Percentiles rank a stretch among this genome's conserved stretches.
phyloP scores from a whole-genome alignment of 1,284 basidiomycete species.

The Coriolopsis trogii region DNA sequence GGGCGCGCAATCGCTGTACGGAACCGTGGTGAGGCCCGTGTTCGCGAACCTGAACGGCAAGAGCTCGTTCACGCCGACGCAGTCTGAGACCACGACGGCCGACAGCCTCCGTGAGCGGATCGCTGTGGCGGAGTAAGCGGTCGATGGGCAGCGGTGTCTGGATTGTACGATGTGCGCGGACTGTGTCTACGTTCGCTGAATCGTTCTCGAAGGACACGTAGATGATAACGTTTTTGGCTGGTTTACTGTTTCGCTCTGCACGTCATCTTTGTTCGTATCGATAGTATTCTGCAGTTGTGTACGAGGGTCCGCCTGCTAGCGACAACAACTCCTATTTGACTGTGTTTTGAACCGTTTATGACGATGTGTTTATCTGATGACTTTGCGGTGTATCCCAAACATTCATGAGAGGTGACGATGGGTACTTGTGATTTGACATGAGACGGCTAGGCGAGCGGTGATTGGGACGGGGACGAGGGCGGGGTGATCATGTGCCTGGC shows the following conservation, averaged over 20 bases:
- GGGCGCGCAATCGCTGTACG: constrained; percentile 37
- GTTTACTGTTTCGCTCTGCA: background rate
- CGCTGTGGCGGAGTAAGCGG: constrained; percentile 34
- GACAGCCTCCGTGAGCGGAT: constrained; percentile 50
- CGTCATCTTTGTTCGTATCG: constrained; percentile 11
- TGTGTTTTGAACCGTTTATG: background rate
- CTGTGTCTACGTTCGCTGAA: constrained; percentile 1
- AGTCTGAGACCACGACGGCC: constrained; percentile 34
- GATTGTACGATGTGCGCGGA: constrained; percentile 5
- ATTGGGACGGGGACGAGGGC: too few relatives aligned
- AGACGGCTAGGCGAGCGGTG: too few relatives aligned
- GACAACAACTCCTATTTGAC: constrained; percentile 3
- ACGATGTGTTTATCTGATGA: too few relatives aligned
- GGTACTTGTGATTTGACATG: too few relatives aligned
- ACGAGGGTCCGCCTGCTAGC: constrained; percentile 14
- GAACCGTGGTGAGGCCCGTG: constrained; percentile 33
- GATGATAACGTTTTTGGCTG: constrained; percentile 1
- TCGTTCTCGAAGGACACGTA: constrained; percentile 7
- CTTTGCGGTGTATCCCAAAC: too few relatives aligned
- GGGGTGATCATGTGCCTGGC: too few relatives aligned
- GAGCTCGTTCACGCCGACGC: constrained; percentile 24
- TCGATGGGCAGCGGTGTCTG: constrained; percentile 1
- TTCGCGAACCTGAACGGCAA: constrained; percentile 33
- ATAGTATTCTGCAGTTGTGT: constrained; percentile 10
- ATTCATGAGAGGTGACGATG: too few relatives aligned